phyloP scores from a whole-genome alignment of 2,329 filamentous ascomycete genomes.

The Fusarium pseudonygamai region DNA sequence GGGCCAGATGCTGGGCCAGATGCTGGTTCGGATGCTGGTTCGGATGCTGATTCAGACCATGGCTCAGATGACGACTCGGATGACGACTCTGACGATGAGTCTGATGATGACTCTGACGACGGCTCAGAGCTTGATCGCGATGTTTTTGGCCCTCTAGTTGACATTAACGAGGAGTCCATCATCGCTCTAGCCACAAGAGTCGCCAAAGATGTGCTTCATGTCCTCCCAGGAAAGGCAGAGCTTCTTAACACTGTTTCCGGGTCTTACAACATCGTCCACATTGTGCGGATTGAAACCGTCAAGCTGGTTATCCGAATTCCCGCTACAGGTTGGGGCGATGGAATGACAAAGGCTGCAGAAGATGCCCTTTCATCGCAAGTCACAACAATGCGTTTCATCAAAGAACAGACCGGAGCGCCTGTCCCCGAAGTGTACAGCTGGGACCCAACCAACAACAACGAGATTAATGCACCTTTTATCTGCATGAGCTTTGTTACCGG shows the following conservation, averaged over 20 bases:
- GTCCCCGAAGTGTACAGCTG: not conserved
- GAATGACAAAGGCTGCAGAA: conserved; percentile 20
- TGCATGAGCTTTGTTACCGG: conserved; percentile 3
- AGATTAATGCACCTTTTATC: not conserved
- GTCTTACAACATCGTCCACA: conserved; percentile 3
- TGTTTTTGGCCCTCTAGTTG: not conserved
- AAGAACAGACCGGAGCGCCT: not conserved
- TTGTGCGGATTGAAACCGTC: not conserved
- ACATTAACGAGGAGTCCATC: not conserved
- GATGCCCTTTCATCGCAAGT: conserved; percentile 18
- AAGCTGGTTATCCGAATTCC: conserved; percentile 22
- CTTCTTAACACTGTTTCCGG: not conserved
- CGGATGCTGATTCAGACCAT: not conserved
- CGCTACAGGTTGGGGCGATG: conserved; percentile 10
- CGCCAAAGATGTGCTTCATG: not conserved
- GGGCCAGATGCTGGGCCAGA: not conserved
- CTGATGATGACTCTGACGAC: not conserved
- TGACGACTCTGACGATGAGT: not conserved
- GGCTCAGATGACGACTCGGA: not conserved
- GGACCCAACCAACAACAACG: not conserved
- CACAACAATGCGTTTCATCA: conserved; percentile 8
- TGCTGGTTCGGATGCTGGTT: not conserved
- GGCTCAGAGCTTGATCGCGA: not conserved
- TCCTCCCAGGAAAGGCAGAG: not conserved
- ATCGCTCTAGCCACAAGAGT: not conserved